Evolutionary conservation across 345 rosid genomes (phyloP), one percentile per base, ranked within the genome.

Genomic region (Aquilaria sinensis): DNA sequence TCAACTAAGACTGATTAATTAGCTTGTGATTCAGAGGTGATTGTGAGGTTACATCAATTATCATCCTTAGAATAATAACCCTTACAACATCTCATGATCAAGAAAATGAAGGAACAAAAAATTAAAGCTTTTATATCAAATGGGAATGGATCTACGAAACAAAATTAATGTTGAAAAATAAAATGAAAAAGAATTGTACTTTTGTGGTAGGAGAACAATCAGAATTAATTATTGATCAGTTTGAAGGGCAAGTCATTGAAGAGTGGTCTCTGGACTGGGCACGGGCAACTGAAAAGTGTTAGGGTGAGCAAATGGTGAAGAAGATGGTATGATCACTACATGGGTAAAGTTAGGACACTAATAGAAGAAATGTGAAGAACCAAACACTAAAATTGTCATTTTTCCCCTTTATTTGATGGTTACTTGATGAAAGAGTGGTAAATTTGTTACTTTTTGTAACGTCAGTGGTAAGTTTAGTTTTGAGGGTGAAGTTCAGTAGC

Each of bases 61-160:
- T 23, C 23, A 23, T 23, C 23, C 23, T 55, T 47, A 56, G 64
- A 48, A 63, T 11, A 67, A 58, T 30, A 15, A 59, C 45, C 63
- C 58, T 58, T 45, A 23, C 23, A 23, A 23, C 23, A 23, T 23
- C 23, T 23, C 23, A 23, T 23, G 23, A 23, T 23, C 1, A 1
- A 23, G 23, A 23, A 23, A 23, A 23, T 23, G 23, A 23, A 23
- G 29, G 41, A 51, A 50, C 51, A 12, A 10, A 10, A 59, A 34
- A 65, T 55, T 47, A 48, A 65, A 58, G 57, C 11, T 10, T n/a
- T 14, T 10, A 13, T 54, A 61, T 62, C 50, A 63, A 31, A 45
- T 4, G 32, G 23, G 15, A 58, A 65, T 47, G 76, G 71, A 76
- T 71, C 78, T 54, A 57, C 54, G 13, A 47, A 10, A 63, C 30